Evolutionary conservation across 345 rosid species (phyloP).

Genomic region (Hirschfeldia incana): DNA sequence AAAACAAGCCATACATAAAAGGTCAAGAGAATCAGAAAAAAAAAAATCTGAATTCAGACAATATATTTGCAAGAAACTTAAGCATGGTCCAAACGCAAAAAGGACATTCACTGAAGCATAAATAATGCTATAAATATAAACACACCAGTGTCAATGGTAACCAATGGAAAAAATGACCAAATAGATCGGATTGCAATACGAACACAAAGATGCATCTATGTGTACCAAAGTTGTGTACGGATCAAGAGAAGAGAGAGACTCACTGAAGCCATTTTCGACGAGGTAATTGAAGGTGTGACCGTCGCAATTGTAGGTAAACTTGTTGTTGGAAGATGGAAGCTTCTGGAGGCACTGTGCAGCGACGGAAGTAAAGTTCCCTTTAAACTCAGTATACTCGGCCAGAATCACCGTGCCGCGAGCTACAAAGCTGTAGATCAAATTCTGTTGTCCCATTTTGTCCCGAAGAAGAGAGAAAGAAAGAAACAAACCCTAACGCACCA

Average conservation of each 20-base stretch:
- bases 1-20: background rate
- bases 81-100: background rate
- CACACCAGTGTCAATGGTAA: background rate
- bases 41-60: background rate
- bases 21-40: background rate
- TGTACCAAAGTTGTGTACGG: background rate
- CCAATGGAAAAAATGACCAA: background rate
- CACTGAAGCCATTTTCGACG: constrained; percentile 65
- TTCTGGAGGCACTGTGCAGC: constrained; percentile 76
- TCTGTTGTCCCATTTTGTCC: constrained; percentile 57
- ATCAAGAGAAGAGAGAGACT: constrained; percentile 8
- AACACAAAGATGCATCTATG: background rate
- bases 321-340: constrained; percentile 64
- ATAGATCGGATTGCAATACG: background rate
- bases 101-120: background rate
- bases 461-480: background rate
- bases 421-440: constrained; percentile 69
- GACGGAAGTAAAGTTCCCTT: constrained; percentile 66
- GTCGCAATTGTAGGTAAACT: constrained; percentile 71
- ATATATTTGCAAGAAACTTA: background rate
- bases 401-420: constrained; percentile 70
- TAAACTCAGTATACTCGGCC: constrained; percentile 63
- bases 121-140: background rate
- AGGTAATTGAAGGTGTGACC: constrained; percentile 79
- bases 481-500: constrained; percentile 22